Evolutionary conservation across 2,329 filamentous ascomycete species (phyloP).

Genomic region (Scedosporium boydii): DNA sequence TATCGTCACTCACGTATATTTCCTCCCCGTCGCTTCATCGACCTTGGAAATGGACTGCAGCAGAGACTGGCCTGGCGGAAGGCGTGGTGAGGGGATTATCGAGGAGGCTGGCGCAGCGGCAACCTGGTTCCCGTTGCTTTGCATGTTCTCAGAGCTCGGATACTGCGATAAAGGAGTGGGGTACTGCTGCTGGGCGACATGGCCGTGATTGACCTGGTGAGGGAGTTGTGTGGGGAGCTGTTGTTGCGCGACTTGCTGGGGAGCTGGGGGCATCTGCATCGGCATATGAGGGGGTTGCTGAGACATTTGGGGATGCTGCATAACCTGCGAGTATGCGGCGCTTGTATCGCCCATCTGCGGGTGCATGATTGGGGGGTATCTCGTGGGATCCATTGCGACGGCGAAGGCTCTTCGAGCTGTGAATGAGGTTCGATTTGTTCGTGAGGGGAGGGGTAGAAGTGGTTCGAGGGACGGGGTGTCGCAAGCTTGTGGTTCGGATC

Average conservation of each 20-base stretch:
- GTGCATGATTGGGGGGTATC: conserved; percentile 2
- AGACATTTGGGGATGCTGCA: conserved; percentile 6
- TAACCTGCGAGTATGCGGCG: conserved; percentile 2
- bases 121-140: conserved; percentile 4
- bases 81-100: conserved; percentile 2
- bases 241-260: conserved; percentile 3
- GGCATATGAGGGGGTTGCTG: conserved; percentile 3
- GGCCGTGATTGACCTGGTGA: conserved; percentile 2
- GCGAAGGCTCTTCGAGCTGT: neutral
- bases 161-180: conserved; percentile 2
- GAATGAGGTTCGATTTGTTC: neutral
- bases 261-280: conserved; percentile 4
- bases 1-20: conserved; percentile 22
- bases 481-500: neutral
- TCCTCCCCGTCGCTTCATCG: conserved; percentile 23
- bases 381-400: conserved; percentile 2
- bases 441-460: neutral
- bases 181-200: conserved; percentile 1
- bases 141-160: conserved; percentile 2
- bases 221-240: neutral
- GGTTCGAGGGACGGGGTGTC: neutral
- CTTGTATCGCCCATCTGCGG: conserved; percentile 4
- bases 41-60: conserved; percentile 20
- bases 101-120: neutral
- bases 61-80: neutral